Base-by-base conservation (phyloP, 2,329 filamentous ascomycete species). In the Hypocrella siamensis region DNA sequence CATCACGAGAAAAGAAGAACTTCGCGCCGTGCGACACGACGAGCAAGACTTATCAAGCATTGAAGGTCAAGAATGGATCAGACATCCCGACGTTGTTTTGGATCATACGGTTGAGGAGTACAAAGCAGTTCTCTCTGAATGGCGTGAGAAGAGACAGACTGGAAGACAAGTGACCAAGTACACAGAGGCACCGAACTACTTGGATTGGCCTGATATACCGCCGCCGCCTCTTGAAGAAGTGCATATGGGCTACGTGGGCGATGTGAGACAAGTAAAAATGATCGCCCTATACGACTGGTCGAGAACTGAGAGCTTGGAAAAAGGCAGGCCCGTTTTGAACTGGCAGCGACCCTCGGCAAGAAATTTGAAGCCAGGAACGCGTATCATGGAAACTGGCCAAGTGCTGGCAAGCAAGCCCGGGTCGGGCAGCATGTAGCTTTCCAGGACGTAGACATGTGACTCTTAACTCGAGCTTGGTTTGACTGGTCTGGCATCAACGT, bases 11-110 rank as follows among this genome's bases (percentile, higher is more conserved):
- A 45, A 56, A 28, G 19, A 35, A 3, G 26, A 27, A 18, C 34
- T 48, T 10, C 43, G 46, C 12, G 22, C 19, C 3, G 32, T 45
- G 4, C 38, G 39, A 9, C 41, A 44, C 32, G 39, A 46, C 7
- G 35, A 56, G 9, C 46, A 48, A 31, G 37, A 48, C 17, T 33
- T 42, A 1, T 17, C 34, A 2, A 33, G 36, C 1, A 30, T 46
- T 7, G 36, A 28, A 24, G 19, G 41, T n/a, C 31, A 30, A 18
- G 37, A 43, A 6, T 58, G 53, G 54, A 27, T 35, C 6, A 41
- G 51, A 34, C 50, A 55, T 25, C 46, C 45, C 8, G 48, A 47
- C 10, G 48, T 51, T 3, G 37, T 35, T 9, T 46, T 56, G 8
- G 53, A 58, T 27, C 41, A 42, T 19, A 36, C 46, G 4, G 40